Conservation (phyloP, 208 protist genomes). For the Wallacemonas rigidus region DNA sequence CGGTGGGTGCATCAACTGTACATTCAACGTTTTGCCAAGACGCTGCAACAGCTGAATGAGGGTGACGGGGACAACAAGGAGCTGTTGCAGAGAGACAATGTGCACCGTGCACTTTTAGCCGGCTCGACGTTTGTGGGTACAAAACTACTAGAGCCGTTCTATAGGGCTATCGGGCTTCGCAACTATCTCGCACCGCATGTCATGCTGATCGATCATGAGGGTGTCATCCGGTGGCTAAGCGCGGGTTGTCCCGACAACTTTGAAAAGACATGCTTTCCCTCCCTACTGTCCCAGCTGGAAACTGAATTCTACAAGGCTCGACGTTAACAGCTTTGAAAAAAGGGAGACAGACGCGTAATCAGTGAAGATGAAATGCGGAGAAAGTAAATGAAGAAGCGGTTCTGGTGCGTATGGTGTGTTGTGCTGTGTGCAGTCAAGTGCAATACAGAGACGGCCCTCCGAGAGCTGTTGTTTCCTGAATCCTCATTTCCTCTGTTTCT, state of each 20-base stretch:
- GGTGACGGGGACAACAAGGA: conserved; percentile 17
- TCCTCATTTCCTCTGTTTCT: too few relatives aligned
- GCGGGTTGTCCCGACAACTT: conserved; percentile 79
- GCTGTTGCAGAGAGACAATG: conserved; percentile 19
- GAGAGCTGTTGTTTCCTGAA: too few relatives aligned
- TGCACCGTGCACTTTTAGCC: conserved; percentile 37
- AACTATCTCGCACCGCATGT: conserved; percentile 85
- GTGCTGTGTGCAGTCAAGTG: too few relatives aligned
- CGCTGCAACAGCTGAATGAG: conserved; percentile 30
- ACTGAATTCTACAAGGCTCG: conserved; percentile 61
- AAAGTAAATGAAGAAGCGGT: not conserved
- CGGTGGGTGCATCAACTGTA: conserved; percentile 81
- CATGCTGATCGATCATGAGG: conserved; percentile 85
- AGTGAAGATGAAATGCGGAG: conserved; percentile 4
- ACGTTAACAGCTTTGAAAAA: not conserved
- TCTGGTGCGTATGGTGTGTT: too few relatives aligned
- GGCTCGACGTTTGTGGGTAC: conserved; percentile 82
- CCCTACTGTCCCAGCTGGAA: conserved; percentile 72
- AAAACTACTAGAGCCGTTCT: conserved; percentile 75
- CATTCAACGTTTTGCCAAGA: conserved; percentile 67
- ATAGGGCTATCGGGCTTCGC: conserved; percentile 59
- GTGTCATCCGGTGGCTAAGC: conserved; percentile 79
- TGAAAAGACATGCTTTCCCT: conserved; percentile 61
- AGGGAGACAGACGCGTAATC: too few relatives aligned
- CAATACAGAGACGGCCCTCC: too few relatives aligned